phyloP scores from a whole-genome alignment of 164 flowering plant genomes.

The Stephania cephalantha region DNA sequence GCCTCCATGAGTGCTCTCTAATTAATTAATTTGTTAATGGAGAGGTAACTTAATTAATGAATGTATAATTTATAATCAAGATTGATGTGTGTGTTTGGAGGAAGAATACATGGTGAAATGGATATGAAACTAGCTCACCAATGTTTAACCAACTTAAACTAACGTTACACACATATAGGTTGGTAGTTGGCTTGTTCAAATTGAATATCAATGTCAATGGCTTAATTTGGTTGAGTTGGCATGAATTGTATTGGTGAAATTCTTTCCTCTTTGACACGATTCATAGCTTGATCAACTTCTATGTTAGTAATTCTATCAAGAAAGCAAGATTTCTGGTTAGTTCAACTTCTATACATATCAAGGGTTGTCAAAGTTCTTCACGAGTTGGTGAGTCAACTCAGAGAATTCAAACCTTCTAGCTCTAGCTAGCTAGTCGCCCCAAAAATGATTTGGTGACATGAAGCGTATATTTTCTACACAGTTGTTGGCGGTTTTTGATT shows the following conservation, averaged over 20 bases:
- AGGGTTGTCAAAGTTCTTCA: too few relatives aligned
- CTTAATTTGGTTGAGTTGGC: background rate
- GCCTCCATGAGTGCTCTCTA: background rate
- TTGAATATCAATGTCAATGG: background rate
- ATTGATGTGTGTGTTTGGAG: background rate
- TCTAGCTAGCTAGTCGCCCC: too few relatives aligned
- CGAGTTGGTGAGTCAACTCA: too few relatives aligned
- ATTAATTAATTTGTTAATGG: background rate
- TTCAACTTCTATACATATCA: too few relatives aligned
- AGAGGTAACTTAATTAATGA: background rate
- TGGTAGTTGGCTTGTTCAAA: background rate
- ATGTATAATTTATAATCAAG: background rate
- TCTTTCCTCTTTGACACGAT: background rate
- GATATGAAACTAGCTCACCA: slow-evolving; percentile 45
- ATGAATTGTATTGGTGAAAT: background rate
- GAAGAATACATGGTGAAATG: background rate
- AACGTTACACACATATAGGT: background rate
- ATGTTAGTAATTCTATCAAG: too few relatives aligned
- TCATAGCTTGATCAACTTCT: too few relatives aligned
- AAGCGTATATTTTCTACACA: too few relatives aligned
- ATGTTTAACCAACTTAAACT: slow-evolving; percentile 3
- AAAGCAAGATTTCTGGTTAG: too few relatives aligned
- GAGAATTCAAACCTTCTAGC: too few relatives aligned
- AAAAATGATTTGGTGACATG: too few relatives aligned
- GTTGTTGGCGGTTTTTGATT: too few relatives aligned